Base-by-base conservation (phyloP, 2,329 filamentous ascomycete species). In the Penicillium sp. region DNA sequence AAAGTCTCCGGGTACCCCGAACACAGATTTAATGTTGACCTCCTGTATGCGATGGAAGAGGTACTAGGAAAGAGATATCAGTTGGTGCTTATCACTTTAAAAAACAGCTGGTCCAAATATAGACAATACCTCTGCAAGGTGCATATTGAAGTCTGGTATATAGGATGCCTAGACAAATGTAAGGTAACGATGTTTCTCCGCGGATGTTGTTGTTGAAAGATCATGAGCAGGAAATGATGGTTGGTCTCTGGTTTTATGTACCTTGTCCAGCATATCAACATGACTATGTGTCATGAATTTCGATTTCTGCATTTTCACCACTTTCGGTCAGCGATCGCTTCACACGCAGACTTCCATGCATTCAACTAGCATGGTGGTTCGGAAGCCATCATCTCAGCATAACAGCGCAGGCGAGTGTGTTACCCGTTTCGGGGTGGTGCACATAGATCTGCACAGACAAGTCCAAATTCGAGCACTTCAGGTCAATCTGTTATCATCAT, bases 1-100 rank as follows among this genome's bases (percentile, higher is more conserved):
- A 75, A 87, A 90, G 73, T 90, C 87, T 19, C 70, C 70, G 58
- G 59, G 58, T 11, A 56, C 27, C 0, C 58, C 60, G 29, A 57
- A 56, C 9, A 62, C 48, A 3, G 55, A 50, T 29, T 53, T 39
- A 2, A 62, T 53, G 8, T 51, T 53, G 31, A 62, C 21, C 24
- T 62, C 31, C 13, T 58, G 43, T 13, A 52, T 5, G 26, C 48
- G 54, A 39, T 44, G 48, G 44, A 55, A 55, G 7, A 56, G 48
- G 35, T 56, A 56, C 54, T 50, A 29, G 14, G 14, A 19, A 16
- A 35, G 11, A 37, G 11, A 16, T 1, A 16, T 21, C 21, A 35
- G 19, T 48, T 3, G 37, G 31, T 48, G 21, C 5, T 29, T 4
- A 19, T 31, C 24, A 16, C 5, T 19, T 19, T 21, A 19, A 39